Evolutionary conservation across 495 filamentous ascomycete genomes (phyloP).

Genomic region (Usnea hakonensis): DNA sequence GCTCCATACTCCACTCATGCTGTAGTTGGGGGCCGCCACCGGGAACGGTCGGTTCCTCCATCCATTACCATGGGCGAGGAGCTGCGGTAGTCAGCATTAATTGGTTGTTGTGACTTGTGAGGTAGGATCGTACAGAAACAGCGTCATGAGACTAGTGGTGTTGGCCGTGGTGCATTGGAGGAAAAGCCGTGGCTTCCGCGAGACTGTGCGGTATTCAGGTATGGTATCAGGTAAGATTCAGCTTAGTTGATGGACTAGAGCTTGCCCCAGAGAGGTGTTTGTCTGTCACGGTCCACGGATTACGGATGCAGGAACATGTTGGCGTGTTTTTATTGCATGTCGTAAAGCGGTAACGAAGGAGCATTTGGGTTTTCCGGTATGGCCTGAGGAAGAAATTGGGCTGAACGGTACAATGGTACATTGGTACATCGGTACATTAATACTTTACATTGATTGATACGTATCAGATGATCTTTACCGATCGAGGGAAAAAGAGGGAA

Average conservation of each 20-base stretch:
- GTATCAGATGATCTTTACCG: neutral
- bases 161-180: neutral
- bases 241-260: neutral
- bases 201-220: neutral
- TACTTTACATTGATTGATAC: neutral
- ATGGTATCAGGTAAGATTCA: neutral
- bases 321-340: neutral
- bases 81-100: neutral
- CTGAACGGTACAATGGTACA: too few relatives aligned
- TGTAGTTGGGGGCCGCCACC: neutral
- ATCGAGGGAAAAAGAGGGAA: neutral
- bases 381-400: neutral
- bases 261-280: neutral
- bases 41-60: neutral
- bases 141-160: neutral
- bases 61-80: neutral
- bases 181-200: neutral
- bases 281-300: too few relatives aligned
- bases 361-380: neutral
- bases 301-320: neutral
- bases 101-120: neutral
- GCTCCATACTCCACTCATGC: neutral
- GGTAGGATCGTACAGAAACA: constrained; percentile 1
- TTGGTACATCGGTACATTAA: too few relatives aligned
- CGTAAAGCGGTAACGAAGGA: neutral